Percentiles rank a stretch among this genome's conserved stretches.
Evolutionary conservation across 768 basidiomycete species (phyloP).

Genomic region (Glaciozyma antarctica): DNA sequence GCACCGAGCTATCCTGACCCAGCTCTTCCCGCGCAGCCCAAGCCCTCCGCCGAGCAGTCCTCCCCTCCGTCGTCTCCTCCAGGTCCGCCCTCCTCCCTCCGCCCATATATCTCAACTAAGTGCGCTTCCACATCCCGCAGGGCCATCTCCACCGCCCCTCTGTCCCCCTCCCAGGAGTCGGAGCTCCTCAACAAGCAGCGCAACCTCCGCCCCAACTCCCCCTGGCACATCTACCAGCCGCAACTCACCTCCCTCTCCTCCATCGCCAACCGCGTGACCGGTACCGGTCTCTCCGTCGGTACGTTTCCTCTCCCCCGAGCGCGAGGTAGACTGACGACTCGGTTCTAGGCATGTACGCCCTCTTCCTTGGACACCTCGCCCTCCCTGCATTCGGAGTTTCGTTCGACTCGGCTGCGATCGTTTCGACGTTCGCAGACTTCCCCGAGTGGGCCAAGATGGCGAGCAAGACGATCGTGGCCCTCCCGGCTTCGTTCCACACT

Average conservation of each 20-base stretch:
- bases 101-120: not conserved
- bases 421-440: slow-evolving; percentile 59
- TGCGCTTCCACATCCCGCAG: slow-evolving; percentile 9
- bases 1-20: not conserved
- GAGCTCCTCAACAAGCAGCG: slow-evolving; percentile 80
- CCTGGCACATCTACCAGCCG: slow-evolving; percentile 92
- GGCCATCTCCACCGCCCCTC: slow-evolving; percentile 36
- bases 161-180: slow-evolving; percentile 36
- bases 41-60: slow-evolving; percentile 3
- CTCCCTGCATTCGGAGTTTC: slow-evolving; percentile 56
- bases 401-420: slow-evolving; percentile 66
- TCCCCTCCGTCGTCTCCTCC: slow-evolving; percentile 5
- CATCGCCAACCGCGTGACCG: slow-evolving; percentile 79
- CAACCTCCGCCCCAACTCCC: slow-evolving; percentile 74
- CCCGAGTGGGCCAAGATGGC: slow-evolving; percentile 68
- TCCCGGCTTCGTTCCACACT: slow-evolving; percentile 82
- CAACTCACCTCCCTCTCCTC: slow-evolving; percentile 85
- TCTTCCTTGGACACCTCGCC: slow-evolving; percentile 73
- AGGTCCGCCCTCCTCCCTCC: not conserved
- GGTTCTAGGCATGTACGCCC: slow-evolving; percentile 68
- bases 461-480: slow-evolving; percentile 67
- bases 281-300: slow-evolving; percentile 68
- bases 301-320: slow-evolving; percentile 21
- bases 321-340: not conserved
- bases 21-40: slow-evolving; percentile 2